Evolutionary conservation across 768 basidiomycete species (phyloP).

Genomic region (Butyriboletus loyo): DNA sequence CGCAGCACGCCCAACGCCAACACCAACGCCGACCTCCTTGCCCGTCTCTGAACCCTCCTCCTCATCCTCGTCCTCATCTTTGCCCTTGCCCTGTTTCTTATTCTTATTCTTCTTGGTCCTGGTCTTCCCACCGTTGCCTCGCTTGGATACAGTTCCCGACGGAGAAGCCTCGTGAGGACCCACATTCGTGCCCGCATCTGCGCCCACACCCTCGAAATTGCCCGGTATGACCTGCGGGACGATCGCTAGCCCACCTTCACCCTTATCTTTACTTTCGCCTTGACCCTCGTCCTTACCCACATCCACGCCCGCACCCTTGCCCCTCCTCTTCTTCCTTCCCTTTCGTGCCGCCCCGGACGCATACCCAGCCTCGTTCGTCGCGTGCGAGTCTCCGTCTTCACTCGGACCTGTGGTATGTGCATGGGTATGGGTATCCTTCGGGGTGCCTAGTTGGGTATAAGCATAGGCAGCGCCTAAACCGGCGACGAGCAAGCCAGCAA

Average conservation of each 20-base stretch:
- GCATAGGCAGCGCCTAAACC: conserved; percentile 19
- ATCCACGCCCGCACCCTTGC: neutral
- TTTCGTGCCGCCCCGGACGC: neutral
- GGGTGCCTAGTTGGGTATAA: conserved; percentile 4
- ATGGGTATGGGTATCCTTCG: neutral
- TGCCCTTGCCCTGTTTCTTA: neutral
- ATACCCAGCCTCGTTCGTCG: neutral
- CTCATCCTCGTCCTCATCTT: neutral
- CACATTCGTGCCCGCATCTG: neutral
- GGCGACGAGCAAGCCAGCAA: conserved; percentile 28
- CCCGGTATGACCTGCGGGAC: conserved; percentile 10
- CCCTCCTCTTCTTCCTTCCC: neutral
- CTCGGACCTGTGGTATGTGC: no score
- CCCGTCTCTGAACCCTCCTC: conserved; percentile 7
- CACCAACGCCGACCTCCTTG: conserved; percentile 3
- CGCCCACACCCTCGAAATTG: conserved; percentile 4
- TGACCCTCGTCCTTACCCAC: neutral
- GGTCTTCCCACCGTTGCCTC: conserved; percentile 26
- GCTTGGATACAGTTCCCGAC: conserved; percentile 19
- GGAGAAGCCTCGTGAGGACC: neutral
- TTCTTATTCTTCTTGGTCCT: conserved; percentile 46
- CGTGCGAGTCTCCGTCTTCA: neutral
- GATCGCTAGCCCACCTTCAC: neutral
- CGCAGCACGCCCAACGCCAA: neutral
- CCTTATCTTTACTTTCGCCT: neutral